Conservation (phyloP, 495 filamentous ascomycete genomes). For the Pseudomonodictys pantanalensis region DNA sequence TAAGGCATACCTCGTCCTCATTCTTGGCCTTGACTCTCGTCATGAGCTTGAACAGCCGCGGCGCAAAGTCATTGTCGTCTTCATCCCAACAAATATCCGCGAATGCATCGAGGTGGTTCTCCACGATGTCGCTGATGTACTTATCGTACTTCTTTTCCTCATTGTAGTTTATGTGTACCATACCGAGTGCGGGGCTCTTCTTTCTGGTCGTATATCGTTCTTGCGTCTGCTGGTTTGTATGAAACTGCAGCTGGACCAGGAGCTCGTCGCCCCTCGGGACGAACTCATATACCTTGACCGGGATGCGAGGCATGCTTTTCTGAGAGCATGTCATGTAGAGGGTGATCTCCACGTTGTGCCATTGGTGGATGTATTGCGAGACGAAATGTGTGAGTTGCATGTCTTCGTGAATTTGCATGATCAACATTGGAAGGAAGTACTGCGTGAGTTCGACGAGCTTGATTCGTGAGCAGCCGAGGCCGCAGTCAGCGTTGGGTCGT, state of each 20-base stretch:
- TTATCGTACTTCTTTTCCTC: conserved; percentile 38
- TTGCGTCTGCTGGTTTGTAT: conserved; percentile 30
- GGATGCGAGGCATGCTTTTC: conserved; percentile 23
- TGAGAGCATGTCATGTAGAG: conserved; percentile 26
- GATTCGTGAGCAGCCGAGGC: conserved; percentile 36
- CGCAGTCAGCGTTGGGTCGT: conserved; percentile 31
- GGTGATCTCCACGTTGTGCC: conserved; percentile 23
- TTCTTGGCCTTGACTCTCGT: conserved; percentile 29
- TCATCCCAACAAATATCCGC: conserved; percentile 34
- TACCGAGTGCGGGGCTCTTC: conserved; percentile 40
- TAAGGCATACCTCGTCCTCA: conserved; percentile 37
- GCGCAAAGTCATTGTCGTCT: conserved; percentile 39
- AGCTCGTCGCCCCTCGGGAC: conserved; percentile 33
- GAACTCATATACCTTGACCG: conserved; percentile 42
- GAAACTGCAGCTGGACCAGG: conserved; percentile 37
- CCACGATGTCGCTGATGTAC: conserved; percentile 39
- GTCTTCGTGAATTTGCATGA: conserved; percentile 40
- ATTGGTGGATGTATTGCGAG: conserved; percentile 31
- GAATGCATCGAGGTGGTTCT: conserved; percentile 38
- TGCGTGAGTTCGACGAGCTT: conserved; percentile 35
- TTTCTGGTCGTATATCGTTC: conserved; percentile 13
- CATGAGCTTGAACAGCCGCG: conserved; percentile 37
- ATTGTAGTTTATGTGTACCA: conserved; percentile 37
- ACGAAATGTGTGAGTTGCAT: conserved; percentile 37
- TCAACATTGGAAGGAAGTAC: conserved; percentile 38